Percentiles rank a stretch among this genome's conserved stretches.
Conservation (phyloP, 495 filamentous ascomycete genomes). For the Penicillium flavigenum region DNA sequence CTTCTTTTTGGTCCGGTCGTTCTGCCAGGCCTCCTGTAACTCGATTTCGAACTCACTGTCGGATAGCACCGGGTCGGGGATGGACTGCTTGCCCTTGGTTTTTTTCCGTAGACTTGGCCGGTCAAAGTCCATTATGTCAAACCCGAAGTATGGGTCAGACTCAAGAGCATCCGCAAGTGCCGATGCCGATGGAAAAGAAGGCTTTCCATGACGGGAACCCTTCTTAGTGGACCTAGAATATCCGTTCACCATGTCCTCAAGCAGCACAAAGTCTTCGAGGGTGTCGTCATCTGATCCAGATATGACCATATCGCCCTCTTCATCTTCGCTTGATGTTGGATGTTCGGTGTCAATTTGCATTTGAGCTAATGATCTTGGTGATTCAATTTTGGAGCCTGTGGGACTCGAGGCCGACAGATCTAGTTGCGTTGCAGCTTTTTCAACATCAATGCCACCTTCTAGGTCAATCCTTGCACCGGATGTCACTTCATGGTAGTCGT, state of each 20-base stretch:
- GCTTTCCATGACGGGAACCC: constrained; percentile 13
- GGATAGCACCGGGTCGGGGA: constrained; percentile 54
- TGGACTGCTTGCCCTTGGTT: constrained; percentile 53
- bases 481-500: constrained; percentile 28
- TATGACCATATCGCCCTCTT: constrained; percentile 21
- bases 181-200: constrained; percentile 57
- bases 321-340: constrained; percentile 21
- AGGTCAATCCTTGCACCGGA: constrained; percentile 6
- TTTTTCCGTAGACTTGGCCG: constrained; percentile 58
- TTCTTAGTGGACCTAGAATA: constrained; percentile 17
- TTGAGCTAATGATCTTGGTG: constrained; percentile 14
- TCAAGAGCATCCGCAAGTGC: constrained; percentile 65
- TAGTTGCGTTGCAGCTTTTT: constrained; percentile 5
- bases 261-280: constrained; percentile 16
- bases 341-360: constrained; percentile 20
- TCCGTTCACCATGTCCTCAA: constrained; percentile 22
- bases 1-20: constrained; percentile 80
- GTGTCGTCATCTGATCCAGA: constrained; percentile 18
- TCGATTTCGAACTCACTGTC: constrained; percentile 72
- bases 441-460: constrained; percentile 17
- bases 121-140: constrained; percentile 82
- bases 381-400: constrained; percentile 1
- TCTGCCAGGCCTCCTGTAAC: constrained; percentile 64
- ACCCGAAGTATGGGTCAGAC: constrained; percentile 62
- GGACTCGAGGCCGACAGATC: constrained; percentile 6